phyloP scores from a whole-genome alignment of 2,329 filamentous ascomycete genomes.

The Phialophora macrospora region DNA sequence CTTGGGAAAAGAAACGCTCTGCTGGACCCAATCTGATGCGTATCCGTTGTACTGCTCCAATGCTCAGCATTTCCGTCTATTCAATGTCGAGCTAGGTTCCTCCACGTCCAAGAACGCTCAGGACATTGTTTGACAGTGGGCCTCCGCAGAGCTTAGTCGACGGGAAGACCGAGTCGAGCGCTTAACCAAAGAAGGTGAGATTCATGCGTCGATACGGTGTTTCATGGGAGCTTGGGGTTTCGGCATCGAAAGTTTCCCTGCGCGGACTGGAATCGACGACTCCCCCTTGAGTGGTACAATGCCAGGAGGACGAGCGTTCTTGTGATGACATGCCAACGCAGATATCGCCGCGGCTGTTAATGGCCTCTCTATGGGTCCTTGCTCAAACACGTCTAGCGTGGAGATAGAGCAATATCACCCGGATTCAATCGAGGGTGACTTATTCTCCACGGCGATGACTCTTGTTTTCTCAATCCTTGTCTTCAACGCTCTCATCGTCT shows the following conservation, averaged over 20 bases:
- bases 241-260: neutral
- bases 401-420: neutral
- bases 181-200: neutral
- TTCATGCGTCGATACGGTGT: neutral
- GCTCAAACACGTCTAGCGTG: neutral
- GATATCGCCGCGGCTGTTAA: neutral
- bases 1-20: neutral
- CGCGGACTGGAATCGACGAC: neutral
- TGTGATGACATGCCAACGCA: neutral
- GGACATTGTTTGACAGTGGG: neutral
- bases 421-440: neutral
- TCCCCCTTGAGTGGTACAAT: neutral
- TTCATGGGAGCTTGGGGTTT: neutral
- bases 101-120: neutral
- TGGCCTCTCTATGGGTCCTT: neutral
- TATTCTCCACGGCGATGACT: neutral
- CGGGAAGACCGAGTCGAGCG: neutral
- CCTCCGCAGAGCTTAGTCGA: too few species aligned
- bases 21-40: neutral
- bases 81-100: neutral
- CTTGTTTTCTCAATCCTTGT: neutral
- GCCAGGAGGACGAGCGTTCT: neutral
- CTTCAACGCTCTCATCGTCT: neutral
- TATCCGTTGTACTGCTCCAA: neutral
- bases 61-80: neutral